phyloP scores from a whole-genome alignment of 148 eudicot species.

The Heliamphora exappendiculata region DNA sequence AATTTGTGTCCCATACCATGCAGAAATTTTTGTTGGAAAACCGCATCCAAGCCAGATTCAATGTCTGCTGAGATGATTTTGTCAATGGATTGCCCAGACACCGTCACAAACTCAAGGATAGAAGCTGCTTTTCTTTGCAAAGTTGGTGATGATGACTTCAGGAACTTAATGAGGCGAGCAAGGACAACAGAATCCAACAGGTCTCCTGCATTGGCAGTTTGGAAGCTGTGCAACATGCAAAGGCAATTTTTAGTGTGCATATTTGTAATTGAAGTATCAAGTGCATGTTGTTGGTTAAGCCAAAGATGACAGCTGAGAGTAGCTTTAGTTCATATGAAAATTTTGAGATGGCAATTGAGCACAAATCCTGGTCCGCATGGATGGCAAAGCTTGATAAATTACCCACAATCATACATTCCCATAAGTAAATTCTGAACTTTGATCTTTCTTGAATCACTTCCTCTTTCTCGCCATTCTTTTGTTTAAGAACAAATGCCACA shows the following conservation, averaged over 20 bases:
- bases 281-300: not conserved
- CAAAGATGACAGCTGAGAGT: not conserved
- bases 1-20: conserved; percentile 31
- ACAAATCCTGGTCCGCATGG: not conserved
- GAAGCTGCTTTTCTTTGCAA: conserved; percentile 71
- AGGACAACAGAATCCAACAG: conserved; percentile 42
- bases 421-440: not conserved
- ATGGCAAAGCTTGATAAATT: not conserved
- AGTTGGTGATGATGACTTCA: conserved; percentile 40
- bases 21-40: conserved; percentile 46
- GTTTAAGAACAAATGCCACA: not conserved
- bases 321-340: not conserved
- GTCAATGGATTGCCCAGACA: conserved; percentile 34
- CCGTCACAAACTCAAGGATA: conserved; percentile 52
- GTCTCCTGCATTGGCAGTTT: conserved; percentile 21
- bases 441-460: too few species aligned
- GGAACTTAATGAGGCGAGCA: conserved; percentile 43
- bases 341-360: not conserved
- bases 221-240: conserved; percentile 26
- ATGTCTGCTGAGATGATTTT: conserved; percentile 36
- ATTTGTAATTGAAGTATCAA: conserved; percentile 1
- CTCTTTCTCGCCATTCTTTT: too few species aligned
- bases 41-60: conserved; percentile 44
- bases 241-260: not conserved
- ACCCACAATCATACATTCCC: not conserved